phyloP scores from a whole-genome alignment of 108 stramenopile species.

The Schizochytrium sp. region DNA sequence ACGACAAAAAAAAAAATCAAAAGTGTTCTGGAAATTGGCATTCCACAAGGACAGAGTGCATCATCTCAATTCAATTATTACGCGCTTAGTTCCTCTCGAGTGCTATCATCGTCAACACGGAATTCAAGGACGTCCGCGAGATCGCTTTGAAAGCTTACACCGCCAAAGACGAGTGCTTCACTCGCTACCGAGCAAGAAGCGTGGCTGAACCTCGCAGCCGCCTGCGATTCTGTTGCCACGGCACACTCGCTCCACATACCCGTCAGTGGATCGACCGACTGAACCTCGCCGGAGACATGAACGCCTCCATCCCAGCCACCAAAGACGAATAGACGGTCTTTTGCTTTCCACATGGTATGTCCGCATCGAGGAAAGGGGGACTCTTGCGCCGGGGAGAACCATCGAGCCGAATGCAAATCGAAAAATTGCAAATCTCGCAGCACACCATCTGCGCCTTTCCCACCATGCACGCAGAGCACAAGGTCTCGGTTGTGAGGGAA shows the following conservation, averaged over 20 bases:
- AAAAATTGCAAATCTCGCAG: neutral
- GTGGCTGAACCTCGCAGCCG: neutral
- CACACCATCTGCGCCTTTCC: neutral
- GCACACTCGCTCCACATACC: neutral
- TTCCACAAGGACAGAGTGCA: too few relatives aligned
- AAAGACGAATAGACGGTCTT: neutral
- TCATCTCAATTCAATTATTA: too few relatives aligned
- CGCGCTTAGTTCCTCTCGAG: too few relatives aligned
- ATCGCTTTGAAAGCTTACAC: neutral
- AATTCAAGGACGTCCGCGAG: neutral
- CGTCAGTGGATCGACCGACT: neutral
- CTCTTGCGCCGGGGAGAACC: neutral
- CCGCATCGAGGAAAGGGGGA: neutral
- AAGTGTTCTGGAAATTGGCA: too few relatives aligned
- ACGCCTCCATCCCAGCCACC: conserved; percentile 9
- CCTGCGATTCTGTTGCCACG: neutral
- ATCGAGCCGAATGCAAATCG: neutral
- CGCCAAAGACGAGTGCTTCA: neutral
- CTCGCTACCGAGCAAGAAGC: neutral
- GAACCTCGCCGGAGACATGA: neutral
- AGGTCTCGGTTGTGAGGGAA: neutral
- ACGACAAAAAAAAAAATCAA: too few relatives aligned
- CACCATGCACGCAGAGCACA: neutral
- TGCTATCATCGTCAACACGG: neutral
- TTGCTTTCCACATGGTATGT: neutral